Evolutionary conservation across 108 stramenopile genomes (phyloP).

Genomic region (Fistulifera solaris): DNA sequence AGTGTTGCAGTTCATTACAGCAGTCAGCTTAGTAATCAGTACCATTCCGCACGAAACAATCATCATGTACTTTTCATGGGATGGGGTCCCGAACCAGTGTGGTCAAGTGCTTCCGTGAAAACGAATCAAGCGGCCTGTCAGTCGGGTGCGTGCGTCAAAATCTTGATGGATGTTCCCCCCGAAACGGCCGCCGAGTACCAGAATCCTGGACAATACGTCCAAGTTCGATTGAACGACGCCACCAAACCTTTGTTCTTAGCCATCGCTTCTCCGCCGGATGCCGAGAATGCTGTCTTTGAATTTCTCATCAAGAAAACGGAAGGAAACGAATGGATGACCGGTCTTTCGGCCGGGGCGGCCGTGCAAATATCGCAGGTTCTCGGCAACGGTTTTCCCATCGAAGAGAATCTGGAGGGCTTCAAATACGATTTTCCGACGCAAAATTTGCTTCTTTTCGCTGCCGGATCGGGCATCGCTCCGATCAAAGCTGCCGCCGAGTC

Average conservation of each 20-base stretch:
- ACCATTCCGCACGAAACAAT: too few species aligned
- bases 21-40: too few species aligned
- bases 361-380: constrained; percentile 77
- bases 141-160: constrained; percentile 45
- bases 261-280: constrained; percentile 60
- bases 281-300: constrained; percentile 55
- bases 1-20: too few species aligned
- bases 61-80: constrained; percentile 46
- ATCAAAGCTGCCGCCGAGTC: constrained; percentile 89
- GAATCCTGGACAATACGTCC: constrained; percentile 77
- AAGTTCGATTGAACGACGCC: constrained; percentile 45
- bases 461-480: constrained; percentile 86
- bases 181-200: constrained; percentile 47
- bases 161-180: constrained; percentile 44
- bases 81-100: constrained; percentile 84
- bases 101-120: constrained; percentile 40
- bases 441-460: constrained; percentile 76
- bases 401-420: constrained; percentile 73
- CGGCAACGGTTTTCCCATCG: constrained; percentile 80
- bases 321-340: constrained; percentile 64
- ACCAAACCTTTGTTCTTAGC: constrained; percentile 73
- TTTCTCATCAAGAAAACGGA: constrained; percentile 87
- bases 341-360: constrained; percentile 20
- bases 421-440: constrained; percentile 91
- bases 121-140: constrained; percentile 42